These are phyloP conservation scores for Gossypium anomalum DNA, from an alignment of 345 rosid species.

Conservation along the genomic window DNA sequence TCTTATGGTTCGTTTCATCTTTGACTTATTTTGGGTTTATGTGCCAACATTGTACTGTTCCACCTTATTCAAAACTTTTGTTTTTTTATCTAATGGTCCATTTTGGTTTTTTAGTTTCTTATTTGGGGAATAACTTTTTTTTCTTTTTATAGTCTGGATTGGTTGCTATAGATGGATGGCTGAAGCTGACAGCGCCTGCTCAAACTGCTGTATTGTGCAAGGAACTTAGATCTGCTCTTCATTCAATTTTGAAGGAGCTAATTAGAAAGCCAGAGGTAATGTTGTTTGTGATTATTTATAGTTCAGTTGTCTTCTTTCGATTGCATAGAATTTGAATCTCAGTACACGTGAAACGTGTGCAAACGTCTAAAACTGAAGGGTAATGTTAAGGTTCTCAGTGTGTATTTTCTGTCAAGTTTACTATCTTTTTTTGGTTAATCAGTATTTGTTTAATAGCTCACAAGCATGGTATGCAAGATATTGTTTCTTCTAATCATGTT, in stretches of 20 bases:
- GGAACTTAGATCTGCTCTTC: conserved; percentile 71
- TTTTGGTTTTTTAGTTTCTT: not conserved
- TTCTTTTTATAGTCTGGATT: conserved; percentile 48
- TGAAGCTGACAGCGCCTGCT: conserved; percentile 80
- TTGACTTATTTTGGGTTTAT: not conserved
- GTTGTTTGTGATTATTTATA: not conserved
- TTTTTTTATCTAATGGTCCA: not conserved
- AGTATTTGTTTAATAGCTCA: not conserved
- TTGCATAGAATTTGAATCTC: not conserved
- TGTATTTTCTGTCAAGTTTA: not conserved
- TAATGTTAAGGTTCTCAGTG: not conserved
- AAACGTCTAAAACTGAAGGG: not conserved
- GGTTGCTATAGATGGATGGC: conserved; percentile 78
- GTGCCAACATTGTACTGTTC: not conserved
- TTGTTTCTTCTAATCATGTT: not conserved
- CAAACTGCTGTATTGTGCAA: conserved; percentile 90
- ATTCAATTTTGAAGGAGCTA: conserved; percentile 57
- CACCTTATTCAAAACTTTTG: not conserved
- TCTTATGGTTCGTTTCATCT: not conserved
- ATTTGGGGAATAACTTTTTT: not conserved
- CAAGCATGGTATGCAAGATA: not conserved
- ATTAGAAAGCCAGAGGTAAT: conserved; percentile 75
- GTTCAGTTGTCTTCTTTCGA: not conserved
- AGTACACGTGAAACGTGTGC: not conserved
- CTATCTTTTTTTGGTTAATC: not conserved